Evolutionary conservation across 495 filamentous ascomycete genomes (phyloP).

Genomic region (Lasiosphaeria hispida): DNA sequence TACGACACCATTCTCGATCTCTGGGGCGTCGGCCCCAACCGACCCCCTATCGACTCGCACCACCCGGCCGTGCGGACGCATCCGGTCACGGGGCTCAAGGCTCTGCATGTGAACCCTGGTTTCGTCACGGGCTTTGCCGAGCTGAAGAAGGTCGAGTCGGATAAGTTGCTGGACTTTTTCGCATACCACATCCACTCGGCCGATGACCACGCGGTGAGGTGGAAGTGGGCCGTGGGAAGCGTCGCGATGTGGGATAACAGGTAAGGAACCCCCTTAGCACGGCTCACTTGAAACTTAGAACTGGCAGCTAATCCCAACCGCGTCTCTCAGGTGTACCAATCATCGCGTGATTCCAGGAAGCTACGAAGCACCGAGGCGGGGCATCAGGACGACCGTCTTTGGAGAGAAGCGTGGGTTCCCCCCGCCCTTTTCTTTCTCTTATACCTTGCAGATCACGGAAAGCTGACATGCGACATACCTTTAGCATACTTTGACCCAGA

Average conservation of each 20-base stretch:
- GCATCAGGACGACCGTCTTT: constrained; percentile 53
- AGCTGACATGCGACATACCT: neutral
- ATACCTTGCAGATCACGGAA: neutral
- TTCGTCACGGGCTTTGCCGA: constrained; percentile 54
- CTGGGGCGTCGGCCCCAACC: constrained; percentile 48
- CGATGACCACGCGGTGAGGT: constrained; percentile 52
- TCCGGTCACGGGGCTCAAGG: constrained; percentile 52
- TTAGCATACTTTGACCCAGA: constrained; percentile 48
- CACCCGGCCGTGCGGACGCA: constrained; percentile 56
- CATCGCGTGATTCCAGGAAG: constrained; percentile 54
- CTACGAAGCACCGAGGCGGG: constrained; percentile 46
- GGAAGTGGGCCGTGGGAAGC: constrained; percentile 55
- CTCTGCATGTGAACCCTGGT: constrained; percentile 50
- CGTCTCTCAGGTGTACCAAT: constrained; percentile 33
- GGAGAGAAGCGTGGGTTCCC: constrained; percentile 51
- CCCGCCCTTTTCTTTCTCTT: neutral
- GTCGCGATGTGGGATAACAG: constrained; percentile 58
- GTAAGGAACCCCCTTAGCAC: constrained; percentile 7
- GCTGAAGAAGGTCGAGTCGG: constrained; percentile 53
- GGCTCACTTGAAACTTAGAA: too few species aligned
- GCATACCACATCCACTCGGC: constrained; percentile 51
- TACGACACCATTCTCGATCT: constrained; percentile 47
- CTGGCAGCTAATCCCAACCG: neutral
- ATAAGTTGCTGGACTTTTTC: constrained; percentile 52
- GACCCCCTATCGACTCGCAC: constrained; percentile 52